Percentiles rank a stretch among this genome's conserved stretches.
These are phyloP conservation scores for Rhizopus microsporus DNA, from an alignment of 371 early-diverging fungal genomes.

Conservation along the genomic window DNA sequence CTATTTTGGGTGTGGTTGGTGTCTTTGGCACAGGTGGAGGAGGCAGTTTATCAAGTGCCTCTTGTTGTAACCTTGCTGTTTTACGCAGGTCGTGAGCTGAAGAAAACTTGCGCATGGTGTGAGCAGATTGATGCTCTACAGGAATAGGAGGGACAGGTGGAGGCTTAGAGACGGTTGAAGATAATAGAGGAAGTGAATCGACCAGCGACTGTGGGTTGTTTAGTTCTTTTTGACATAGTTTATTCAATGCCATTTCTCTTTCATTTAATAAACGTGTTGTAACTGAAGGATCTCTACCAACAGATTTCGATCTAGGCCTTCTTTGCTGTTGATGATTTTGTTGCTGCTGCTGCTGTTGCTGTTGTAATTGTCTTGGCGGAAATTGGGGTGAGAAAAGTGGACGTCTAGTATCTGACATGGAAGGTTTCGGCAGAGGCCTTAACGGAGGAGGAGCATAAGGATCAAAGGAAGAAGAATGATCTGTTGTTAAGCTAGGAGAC, in stretches of 20 bases:
- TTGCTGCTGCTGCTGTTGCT: neutral
- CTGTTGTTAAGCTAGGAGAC: constrained; percentile 9
- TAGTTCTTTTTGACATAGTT: constrained; percentile 23
- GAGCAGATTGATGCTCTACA: constrained; percentile 9
- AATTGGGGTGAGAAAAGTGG: constrained; percentile 10
- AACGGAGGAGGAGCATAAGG: constrained; percentile 8
- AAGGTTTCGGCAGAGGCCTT: constrained; percentile 5
- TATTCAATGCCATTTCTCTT: constrained; percentile 24
- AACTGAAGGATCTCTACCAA: constrained; percentile 28
- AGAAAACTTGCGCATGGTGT: constrained; percentile 18
- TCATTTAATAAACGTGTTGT: constrained; percentile 13
- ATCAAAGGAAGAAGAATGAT: neutral
- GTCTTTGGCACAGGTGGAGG: constrained; percentile 3
- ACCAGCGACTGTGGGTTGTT: constrained; percentile 11
- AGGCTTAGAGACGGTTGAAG: constrained; percentile 3
- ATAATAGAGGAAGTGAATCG: constrained; percentile 23
- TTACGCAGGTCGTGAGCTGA: constrained; percentile 24
- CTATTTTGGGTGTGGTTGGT: neutral
- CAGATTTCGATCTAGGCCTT: constrained; percentile 31
- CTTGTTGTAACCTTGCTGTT: constrained; percentile 23
- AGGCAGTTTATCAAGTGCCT: constrained; percentile 5
- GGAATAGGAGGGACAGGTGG: constrained; percentile 37
- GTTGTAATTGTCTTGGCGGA: constrained; percentile 12
- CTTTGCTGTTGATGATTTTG: constrained; percentile 10
- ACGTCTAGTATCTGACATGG: constrained; percentile 8